Percentiles rank a stretch among this genome's conserved stretches.
Evolutionary conservation across 345 rosid species (phyloP).

Genomic region (Punica granatum): DNA sequence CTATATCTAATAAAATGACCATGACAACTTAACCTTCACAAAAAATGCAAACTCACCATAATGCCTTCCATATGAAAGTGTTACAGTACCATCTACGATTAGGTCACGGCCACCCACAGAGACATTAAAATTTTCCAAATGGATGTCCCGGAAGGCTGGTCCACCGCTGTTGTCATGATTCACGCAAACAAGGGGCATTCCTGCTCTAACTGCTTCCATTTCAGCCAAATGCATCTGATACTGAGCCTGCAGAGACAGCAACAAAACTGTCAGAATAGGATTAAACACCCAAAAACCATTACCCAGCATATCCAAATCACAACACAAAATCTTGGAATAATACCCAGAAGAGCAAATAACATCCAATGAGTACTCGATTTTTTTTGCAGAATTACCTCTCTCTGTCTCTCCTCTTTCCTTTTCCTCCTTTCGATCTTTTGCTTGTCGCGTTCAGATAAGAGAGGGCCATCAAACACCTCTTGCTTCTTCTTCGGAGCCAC

Average conservation of each 20-base stretch:
- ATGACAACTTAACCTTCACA: slow-evolving; percentile 6
- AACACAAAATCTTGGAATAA: background rate
- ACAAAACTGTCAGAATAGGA: background rate
- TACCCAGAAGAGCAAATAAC: background rate
- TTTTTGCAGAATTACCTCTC: slow-evolving; percentile 45
- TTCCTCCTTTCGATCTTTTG: slow-evolving; percentile 77
- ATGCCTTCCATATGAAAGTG: slow-evolving; percentile 92
- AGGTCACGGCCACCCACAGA: slow-evolving; percentile 99
- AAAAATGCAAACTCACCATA: slow-evolving; percentile 59
- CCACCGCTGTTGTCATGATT: slow-evolving; percentile 73
- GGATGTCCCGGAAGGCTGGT: slow-evolving; percentile 74
- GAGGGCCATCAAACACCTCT: slow-evolving; percentile 78
- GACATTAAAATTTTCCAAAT: slow-evolving; percentile 83
- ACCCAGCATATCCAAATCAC: background rate
- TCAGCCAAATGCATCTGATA: slow-evolving; percentile 87
- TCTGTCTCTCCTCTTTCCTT: slow-evolving; percentile 94
- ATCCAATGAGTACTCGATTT: background rate
- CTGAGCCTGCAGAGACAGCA: slow-evolving; percentile 51
- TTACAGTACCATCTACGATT: slow-evolving; percentile 77
- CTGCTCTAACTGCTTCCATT: slow-evolving; percentile 92
- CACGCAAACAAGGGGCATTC: slow-evolving; percentile 85
- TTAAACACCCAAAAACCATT: background rate
- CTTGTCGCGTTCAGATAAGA: slow-evolving; percentile 76
- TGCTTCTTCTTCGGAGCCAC: slow-evolving; percentile 74
- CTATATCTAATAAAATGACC: slow-evolving; percentile 8